Conservation (phyloP, 352 stramenopile genomes). For the Phytophthora cactorum region DNA sequence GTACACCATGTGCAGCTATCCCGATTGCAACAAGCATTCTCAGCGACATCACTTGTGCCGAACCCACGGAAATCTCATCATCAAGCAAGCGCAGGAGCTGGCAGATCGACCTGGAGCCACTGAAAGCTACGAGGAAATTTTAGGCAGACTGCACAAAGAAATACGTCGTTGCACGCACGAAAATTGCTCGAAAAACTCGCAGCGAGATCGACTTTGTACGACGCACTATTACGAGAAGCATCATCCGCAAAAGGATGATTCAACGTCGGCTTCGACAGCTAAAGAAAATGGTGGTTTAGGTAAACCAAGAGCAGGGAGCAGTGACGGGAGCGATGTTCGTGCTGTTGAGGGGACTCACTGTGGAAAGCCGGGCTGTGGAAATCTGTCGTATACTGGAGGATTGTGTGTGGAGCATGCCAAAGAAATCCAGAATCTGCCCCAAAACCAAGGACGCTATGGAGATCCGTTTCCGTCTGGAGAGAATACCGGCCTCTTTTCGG, state of each 20-base stretch:
- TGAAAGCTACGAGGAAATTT: conserved; percentile 76
- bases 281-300: conserved; percentile 16
- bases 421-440: conserved; percentile 29
- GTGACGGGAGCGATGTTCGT: conserved; percentile 29
- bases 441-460: conserved; percentile 17
- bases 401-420: conserved; percentile 63
- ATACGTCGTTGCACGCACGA: conserved; percentile 79
- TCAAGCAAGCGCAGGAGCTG: conserved; percentile 78
- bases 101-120: conserved; percentile 45
- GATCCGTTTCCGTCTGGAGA: conserved; percentile 17
- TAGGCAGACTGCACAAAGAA: conserved; percentile 75
- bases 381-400: conserved; percentile 52
- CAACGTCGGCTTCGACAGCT: not conserved
- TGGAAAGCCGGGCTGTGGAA: conserved; percentile 41
- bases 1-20: conserved; percentile 91
- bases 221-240: conserved; percentile 84
- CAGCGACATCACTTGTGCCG: conserved; percentile 85
- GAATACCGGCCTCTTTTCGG: conserved; percentile 9
- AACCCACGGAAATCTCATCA: conserved; percentile 84
- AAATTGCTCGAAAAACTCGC: conserved; percentile 87
- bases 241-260: conserved; percentile 45
- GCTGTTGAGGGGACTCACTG: conserved; percentile 42
- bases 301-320: conserved; percentile 4
- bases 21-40: conserved; percentile 83
- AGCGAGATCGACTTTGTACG: conserved; percentile 84